These are phyloP conservation scores for Heracleum sosnowskyi DNA, from an alignment of 129 eudicot species.

Conservation along the genomic window DNA sequence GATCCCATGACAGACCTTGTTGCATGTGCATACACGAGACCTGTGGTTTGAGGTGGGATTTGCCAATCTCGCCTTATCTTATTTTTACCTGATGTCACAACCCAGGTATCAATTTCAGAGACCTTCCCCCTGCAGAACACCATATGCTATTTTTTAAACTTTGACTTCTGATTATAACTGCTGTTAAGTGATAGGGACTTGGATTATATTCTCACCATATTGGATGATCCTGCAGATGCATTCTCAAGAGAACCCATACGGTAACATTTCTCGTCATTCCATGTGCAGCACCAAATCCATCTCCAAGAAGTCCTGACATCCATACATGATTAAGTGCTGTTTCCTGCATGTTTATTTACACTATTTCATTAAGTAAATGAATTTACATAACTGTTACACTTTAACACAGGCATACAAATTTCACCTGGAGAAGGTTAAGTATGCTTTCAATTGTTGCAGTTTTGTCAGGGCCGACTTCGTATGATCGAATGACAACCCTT, in stretches of 20 bases:
- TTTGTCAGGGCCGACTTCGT: conserved; percentile 69
- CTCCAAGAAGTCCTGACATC: conserved; percentile 89
- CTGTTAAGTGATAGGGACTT: neutral
- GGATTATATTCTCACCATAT: conserved; percentile 44
- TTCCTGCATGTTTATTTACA: conserved; percentile 40
- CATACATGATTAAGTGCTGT: conserved; percentile 78
- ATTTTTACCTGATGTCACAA: no score
- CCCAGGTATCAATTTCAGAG: no score
- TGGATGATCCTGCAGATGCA: conserved; percentile 78
- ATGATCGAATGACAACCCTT: no score
- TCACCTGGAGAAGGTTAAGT: conserved; percentile 59
- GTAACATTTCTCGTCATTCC: no score
- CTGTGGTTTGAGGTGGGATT: no score
- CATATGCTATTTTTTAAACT: no score
- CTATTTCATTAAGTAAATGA: neutral
- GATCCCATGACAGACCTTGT: conserved; percentile 36
- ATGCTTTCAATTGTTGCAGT: conserved; percentile 51
- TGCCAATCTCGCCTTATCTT: no score
- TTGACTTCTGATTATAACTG: neutral
- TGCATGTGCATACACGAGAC: conserved; percentile 60
- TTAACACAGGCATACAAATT: neutral
- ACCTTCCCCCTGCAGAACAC: no score
- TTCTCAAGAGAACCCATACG: conserved; percentile 80
- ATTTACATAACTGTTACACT: neutral
- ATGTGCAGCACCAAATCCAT: no score